A percentile compares a stretch with the other conserved stretches of the same genome.
phyloP scores from a whole-genome alignment of 306 rosid species.

The Dalbergia cultrata region DNA sequence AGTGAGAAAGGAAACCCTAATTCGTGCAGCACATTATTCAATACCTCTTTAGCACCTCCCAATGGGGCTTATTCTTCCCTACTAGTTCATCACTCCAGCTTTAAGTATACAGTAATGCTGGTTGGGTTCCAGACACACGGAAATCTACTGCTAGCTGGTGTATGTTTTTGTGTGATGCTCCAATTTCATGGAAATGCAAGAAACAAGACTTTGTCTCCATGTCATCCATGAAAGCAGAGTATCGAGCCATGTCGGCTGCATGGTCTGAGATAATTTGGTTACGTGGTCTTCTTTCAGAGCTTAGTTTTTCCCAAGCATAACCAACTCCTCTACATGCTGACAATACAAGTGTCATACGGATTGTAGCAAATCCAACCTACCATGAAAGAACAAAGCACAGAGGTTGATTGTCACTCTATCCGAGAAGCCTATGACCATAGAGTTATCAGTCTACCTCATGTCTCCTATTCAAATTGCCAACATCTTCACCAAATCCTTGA shows the following conservation, averaged over 20 bases:
- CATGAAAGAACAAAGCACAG: neutral
- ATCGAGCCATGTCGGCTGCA: too few species aligned
- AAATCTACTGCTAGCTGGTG: neutral
- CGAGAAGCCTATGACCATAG: neutral
- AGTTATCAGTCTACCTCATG: neutral
- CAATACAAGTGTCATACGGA: neutral
- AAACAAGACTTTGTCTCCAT: neutral
- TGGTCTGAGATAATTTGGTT: neutral
- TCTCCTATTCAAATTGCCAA: neutral
- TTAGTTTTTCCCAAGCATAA: too few species aligned
- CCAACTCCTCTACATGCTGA: too few species aligned
- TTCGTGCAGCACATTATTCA: neutral
- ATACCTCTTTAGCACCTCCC: neutral
- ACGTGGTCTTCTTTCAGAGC: too few species aligned
- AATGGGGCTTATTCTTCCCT: neutral
- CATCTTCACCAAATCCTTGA: neutral
- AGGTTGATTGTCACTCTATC: neutral
- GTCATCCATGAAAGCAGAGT: too few species aligned
- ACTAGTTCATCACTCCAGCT: neutral
- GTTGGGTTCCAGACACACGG: neutral
- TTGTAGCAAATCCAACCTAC: neutral
- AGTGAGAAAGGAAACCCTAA: too few species aligned
- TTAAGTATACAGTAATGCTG: neutral
- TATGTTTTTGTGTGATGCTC: too few species aligned
- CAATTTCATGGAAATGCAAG: neutral